Base-by-base conservation (phyloP, 2,329 filamentous ascomycete genomes). In the Basipetospora sp. region DNA sequence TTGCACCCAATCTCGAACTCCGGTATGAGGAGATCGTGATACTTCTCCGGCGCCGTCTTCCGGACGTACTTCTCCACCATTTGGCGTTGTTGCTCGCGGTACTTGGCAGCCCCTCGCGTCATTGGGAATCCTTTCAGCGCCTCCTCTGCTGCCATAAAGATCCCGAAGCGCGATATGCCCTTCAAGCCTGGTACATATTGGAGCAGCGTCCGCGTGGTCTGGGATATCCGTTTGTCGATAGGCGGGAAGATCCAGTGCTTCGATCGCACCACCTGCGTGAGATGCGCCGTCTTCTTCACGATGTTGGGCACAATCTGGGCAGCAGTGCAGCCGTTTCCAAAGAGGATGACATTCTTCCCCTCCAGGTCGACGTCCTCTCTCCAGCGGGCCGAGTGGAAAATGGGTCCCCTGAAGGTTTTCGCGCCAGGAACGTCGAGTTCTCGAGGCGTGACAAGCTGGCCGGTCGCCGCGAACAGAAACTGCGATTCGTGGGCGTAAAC, bases 1-100 rank as follows among this genome's bases (percentile, higher is more conserved):
- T 78, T 80, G 55, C 74, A 79, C 2, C 74, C 73, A 11, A 77
- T 53, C 31, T 65, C 62, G 40, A 75, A 80, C 35, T 78, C 64
- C 0, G 76, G 76, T 1, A 72, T 71, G 26, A 80, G 50, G 5
- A 75, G 60, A 20, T 74, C 66, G 43, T 73, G 69, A 42, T 78
- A 80, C 51, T 74, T 68, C 35, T 65, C 55, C 0, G 76, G 76
- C 0, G 68, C 69, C 2, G 51, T 57, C 4, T 51, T 47, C 41
- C 59, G 46, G 60, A 63, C 49, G 46, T 53, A 61, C 9, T n/a
- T 52, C 42, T 69, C 64, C 2, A 61, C 51, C 9, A 45, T 42
- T 14, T 52, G 53, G 6, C 65, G 54, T 13, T 55, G 43, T 31
- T 53, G 51, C 4, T 55, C 47, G 3, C 66, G 58, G 34, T 49